Evolutionary conservation across 176 grass and related monocot genomes (phyloP), one percentile per base, ranked within the genome.

Genomic region (barley (Hordeum vulgare)): DNA sequence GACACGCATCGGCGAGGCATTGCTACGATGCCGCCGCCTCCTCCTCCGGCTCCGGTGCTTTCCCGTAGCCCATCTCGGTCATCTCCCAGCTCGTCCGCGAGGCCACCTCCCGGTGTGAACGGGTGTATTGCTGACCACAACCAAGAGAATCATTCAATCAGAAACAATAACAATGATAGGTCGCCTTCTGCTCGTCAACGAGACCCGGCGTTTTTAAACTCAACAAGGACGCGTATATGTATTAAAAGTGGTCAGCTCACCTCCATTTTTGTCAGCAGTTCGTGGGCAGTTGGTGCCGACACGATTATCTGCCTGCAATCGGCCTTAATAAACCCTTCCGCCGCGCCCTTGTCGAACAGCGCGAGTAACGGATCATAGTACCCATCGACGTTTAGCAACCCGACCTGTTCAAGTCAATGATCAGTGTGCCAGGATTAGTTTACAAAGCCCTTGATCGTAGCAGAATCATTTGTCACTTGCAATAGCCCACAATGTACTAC

Each of bases 321-420:
- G 9, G 88, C 74, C 69, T 99, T 99, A 83, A 99, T 99, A 81
- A 99, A 99, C 35, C 96, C 96, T 90, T 95, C 96, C 7, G 72
- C 2, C 4, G 90, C 89, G 1, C 96, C 96, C 70, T 92, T 95
- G 61, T 96, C 96, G n/a, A 99, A 96, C 60, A 99, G 83, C 25
- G 86, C 88, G 33, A 99, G 91, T 47, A 99, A 49, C 9, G 91
- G 90, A 81, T 99, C 87, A n/a, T 99, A 99, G 77, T 99, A 99
- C n/a, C 96, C 96, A 23, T 99, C 96, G 49, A 99, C 89, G 78
- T 99, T 99, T 79, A 99, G 81, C 74, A 99, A 72, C 11, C 95
- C 95, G 47, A 98, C 90, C 95, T 98, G 84, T 75, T 61, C 40
- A 85, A 80, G 65, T 80, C 29, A 76, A 81, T 63, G 61, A 85